Conservation (phyloP, 208 protist genomes). For the Leishmania tarentolae region DNA sequence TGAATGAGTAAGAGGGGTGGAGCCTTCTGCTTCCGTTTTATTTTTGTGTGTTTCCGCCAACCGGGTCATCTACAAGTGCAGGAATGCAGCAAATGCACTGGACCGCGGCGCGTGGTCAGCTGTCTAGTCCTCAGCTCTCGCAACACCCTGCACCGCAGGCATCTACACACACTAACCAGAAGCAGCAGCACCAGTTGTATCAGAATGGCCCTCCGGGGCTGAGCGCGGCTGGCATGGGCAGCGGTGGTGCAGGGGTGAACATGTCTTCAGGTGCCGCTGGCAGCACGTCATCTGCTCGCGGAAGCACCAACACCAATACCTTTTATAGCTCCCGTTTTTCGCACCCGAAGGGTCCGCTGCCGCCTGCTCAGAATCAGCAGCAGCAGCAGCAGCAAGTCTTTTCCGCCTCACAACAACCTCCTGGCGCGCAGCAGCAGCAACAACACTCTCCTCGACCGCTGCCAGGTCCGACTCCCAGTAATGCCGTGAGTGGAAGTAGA, state of each 20-base stretch:
- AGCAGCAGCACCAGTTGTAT: constrained; percentile 9
- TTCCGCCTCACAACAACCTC: not conserved
- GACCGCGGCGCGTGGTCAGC: constrained; percentile 26
- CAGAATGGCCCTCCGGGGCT: not conserved
- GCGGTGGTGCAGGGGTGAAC: not conserved
- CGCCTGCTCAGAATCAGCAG: not conserved
- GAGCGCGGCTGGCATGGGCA: not conserved
- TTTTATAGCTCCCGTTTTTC: constrained; percentile 14
- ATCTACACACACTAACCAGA: not conserved
- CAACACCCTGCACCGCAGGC: not conserved
- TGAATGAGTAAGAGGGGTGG: not conserved
- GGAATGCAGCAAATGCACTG: constrained; percentile 37
- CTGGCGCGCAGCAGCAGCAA: constrained; percentile 14
- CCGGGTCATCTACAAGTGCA: not conserved
- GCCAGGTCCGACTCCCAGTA: not conserved
- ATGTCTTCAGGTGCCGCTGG: not conserved
- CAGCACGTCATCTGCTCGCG: not conserved
- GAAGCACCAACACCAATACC: not conserved
- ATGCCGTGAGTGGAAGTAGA: not conserved
- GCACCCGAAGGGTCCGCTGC: not conserved
- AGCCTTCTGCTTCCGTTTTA: constrained; percentile 11
- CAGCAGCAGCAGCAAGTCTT: constrained; percentile 1
- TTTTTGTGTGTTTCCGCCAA: not conserved
- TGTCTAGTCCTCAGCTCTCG: constrained; percentile 2
- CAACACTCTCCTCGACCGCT: constrained; percentile 13